Base-by-base conservation (phyloP, 2,329 filamentous ascomycete genomes). In the Fusarium transvaalense region DNA sequence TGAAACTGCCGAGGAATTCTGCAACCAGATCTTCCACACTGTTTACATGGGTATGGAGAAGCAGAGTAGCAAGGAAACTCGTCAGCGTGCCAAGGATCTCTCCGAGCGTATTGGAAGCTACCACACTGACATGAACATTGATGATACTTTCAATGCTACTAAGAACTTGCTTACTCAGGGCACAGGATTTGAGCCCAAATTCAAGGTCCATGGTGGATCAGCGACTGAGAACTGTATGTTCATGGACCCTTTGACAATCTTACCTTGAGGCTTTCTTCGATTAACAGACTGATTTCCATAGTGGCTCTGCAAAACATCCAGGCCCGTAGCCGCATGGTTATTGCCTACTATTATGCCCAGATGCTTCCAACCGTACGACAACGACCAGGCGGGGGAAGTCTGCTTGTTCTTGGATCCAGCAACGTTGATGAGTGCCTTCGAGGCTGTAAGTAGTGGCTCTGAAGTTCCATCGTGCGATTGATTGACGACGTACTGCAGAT, bases 41-140 rank as follows among this genome's bases (percentile, higher is more conserved):
- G 46, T 71, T 2, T 74, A 74, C 78, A 91, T 93, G 88, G 92
- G 91, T 13, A 94, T 89, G 74, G 80, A 84, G 69, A 87, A 91
- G 66, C 90, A 90, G 41, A 89, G 86, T 50, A 88, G 85, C 25
- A 79, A 81, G 41, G 90, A 93, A 67, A 94, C 92, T 0, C 82
- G 92, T 12, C 82, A 84, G 46, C 83, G 92, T 29, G 90, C 92
- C 2, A 86, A 86, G 73, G 82, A 85, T 1, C 83, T 95, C 1
- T 77, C 85, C 6, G 74, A 81, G 6, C 83, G 81, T 6, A 93
- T 95, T 53, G 92, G 92, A 5, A 83, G 86, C 17, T 89, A 93
- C 73, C 93, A 96, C 75, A 83, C 87, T 6, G 86, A 94, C 73
- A 81, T 93, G 43, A 88, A 93, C 72, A 93, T 95, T 58, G 92